A percentile compares a stretch with the other conserved stretches of the same genome.
phyloP scores from a whole-genome alignment of 208 protist species.

The Blastocrithidia nonstop region DNA sequence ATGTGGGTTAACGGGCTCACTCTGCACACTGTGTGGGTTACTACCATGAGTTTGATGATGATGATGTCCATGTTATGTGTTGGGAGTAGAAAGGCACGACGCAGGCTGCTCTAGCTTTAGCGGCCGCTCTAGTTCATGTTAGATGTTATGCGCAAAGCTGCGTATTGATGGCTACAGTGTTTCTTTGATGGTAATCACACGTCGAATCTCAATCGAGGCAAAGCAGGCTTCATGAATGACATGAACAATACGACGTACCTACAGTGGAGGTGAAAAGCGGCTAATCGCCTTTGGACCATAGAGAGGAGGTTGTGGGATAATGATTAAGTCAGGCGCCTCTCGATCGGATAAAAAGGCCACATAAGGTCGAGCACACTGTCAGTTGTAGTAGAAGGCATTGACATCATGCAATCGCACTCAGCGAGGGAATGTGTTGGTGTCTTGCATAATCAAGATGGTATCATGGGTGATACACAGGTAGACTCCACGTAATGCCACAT shows the following conservation, averaged over 20 bases:
- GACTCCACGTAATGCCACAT: constrained; percentile 1
- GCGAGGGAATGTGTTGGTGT: constrained; percentile 9
- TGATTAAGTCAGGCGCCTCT: constrained; percentile 9
- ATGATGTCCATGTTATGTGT: no score
- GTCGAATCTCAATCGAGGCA: neutral
- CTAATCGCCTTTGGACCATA: constrained; percentile 7
- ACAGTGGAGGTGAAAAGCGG: constrained; percentile 4
- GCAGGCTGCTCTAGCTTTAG: no score
- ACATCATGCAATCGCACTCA: constrained; percentile 8
- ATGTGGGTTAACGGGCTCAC: no score
- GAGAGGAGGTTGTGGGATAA: constrained; percentile 9
- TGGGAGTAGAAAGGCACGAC: no score
- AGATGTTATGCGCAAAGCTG: no score
- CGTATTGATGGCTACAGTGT: no score
- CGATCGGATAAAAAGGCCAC: constrained; percentile 9
- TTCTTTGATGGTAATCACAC: constrained; percentile 6
- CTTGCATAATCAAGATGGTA: constrained; percentile 11
- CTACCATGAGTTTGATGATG: no score
- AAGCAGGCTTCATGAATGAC: constrained; percentile 5
- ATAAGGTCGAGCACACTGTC: neutral
- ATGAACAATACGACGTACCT: neutral
- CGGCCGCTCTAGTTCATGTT: no score
- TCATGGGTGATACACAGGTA: constrained; percentile 23
- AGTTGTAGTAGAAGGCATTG: constrained; percentile 10
- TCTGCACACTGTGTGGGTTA: no score